A percentile compares a stretch with the other conserved stretches of the same genome.
These are phyloP conservation scores for Schizopora paradoxa DNA, from an alignment of 1,284 basidiomycete genomes.

Conservation along the genomic window DNA sequence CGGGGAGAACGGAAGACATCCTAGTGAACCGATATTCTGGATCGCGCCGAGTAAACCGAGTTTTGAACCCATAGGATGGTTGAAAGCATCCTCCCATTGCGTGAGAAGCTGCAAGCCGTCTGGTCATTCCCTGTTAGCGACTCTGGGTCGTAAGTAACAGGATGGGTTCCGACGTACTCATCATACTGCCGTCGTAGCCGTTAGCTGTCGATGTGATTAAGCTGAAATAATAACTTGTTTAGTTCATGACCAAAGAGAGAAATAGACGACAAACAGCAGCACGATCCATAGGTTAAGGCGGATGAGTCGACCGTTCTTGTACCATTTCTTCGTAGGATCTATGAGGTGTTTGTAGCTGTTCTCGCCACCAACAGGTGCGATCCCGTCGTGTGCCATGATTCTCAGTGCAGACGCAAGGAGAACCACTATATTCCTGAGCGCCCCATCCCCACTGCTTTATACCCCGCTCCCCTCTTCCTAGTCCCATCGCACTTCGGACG, in stretches of 20 bases:
- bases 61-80: constrained; percentile 17
- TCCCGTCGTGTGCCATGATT: too few species aligned
- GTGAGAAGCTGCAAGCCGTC: constrained; percentile 36
- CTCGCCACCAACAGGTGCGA: too few species aligned
- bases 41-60: constrained; percentile 22
- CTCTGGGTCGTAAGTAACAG: neutral
- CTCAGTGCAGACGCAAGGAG: too few species aligned
- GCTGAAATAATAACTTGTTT: constrained; percentile 18
- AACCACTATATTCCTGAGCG: too few species aligned
- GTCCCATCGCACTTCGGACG: too few species aligned
- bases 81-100: constrained; percentile 30
- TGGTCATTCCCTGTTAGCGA: constrained; percentile 18
- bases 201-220: constrained; percentile 36
- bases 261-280: constrained; percentile 26
- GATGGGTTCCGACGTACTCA: constrained; percentile 21
- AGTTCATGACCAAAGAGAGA: neutral
- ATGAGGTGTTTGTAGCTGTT: constrained; percentile 20
- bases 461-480: too few species aligned
- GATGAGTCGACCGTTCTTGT: constrained; percentile 25
- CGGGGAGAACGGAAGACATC: constrained; percentile 25
- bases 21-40: constrained; percentile 27
- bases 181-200: constrained; percentile 28
- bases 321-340: constrained; percentile 21
- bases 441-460: too few species aligned
- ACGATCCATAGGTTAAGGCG: constrained; percentile 34